Evolutionary conservation across 345 rosid species (phyloP).

Genomic region (Populus pruinosa): DNA sequence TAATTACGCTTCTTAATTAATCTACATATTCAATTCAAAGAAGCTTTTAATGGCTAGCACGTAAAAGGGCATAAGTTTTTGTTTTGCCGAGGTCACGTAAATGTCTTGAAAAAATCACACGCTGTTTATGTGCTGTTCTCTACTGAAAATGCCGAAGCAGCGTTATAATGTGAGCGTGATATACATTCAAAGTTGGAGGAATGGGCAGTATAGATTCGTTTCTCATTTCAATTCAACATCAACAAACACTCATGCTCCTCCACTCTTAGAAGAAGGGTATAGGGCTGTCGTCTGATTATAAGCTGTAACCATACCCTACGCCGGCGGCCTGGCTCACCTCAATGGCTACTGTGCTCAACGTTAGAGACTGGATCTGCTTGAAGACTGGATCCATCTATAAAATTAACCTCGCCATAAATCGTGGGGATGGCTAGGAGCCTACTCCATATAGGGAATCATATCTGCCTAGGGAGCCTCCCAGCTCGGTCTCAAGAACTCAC

Average conservation of each 20-base stretch:
- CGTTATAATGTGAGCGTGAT: background rate
- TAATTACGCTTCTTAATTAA: too few species aligned
- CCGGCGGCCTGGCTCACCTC: background rate
- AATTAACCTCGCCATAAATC: slow-evolving; percentile 24
- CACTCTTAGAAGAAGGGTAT: background rate
- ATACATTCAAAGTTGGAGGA: background rate
- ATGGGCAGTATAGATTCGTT: background rate
- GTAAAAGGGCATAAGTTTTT: background rate
- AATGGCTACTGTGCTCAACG: background rate
- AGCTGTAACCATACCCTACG: background rate
- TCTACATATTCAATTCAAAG: background rate
- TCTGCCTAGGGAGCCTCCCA: slow-evolving; percentile 33
- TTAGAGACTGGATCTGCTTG: background rate
- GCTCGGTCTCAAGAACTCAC: background rate
- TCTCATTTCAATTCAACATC: background rate
- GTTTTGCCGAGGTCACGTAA: background rate
- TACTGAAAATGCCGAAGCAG: background rate
- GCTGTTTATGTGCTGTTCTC: background rate
- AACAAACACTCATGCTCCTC: background rate
- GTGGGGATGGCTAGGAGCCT: slow-evolving; percentile 27
- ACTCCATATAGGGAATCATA: slow-evolving; percentile 44
- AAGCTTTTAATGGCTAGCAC: background rate
- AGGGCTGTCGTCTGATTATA: background rate
- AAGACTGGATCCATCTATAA: background rate
- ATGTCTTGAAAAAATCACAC: background rate